These are phyloP conservation scores for Eimeria mitis DNA, from an alignment of 169 alveolate species.

Conservation along the genomic window DNA sequence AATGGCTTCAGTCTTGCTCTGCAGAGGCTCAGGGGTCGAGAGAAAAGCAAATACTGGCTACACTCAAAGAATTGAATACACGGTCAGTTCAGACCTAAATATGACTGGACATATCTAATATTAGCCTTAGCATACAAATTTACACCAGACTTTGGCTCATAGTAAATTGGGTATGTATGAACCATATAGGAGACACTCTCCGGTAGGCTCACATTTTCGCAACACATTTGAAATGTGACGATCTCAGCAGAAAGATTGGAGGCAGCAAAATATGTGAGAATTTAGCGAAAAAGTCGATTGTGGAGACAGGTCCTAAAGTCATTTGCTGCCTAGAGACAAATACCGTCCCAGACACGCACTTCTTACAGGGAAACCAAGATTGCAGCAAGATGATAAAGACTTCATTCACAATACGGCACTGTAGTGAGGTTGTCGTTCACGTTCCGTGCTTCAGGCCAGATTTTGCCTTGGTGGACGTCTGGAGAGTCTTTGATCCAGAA, in stretches of 20 bases:
- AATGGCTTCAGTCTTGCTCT: constrained; percentile 63
- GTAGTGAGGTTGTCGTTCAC: background rate
- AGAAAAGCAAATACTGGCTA: constrained; percentile 34
- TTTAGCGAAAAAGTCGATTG: background rate
- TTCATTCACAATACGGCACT: background rate
- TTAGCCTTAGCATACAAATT: background rate
- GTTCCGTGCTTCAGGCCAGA: constrained; percentile 55
- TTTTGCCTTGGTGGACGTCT: constrained; percentile 53
- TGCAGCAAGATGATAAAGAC: background rate
- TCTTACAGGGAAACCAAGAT: no score
- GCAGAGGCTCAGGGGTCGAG: constrained; percentile 21
- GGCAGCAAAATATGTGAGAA: background rate
- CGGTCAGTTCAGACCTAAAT: background rate
- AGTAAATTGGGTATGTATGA: background rate
- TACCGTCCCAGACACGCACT: background rate
- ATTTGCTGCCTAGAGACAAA: no score
- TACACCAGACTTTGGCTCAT: background rate
- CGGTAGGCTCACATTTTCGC: background rate
- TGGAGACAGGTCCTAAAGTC: background rate
- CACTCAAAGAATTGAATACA: constrained; percentile 6
- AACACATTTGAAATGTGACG: background rate
- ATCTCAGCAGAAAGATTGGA: background rate
- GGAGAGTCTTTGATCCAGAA: constrained; percentile 70
- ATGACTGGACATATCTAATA: background rate
- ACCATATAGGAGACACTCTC: background rate